A percentile compares a stretch with the other conserved stretches of the same genome.
Conservation (phyloP, 2,329 filamentous ascomycete species). For the Corniculantispora saksenae region DNA sequence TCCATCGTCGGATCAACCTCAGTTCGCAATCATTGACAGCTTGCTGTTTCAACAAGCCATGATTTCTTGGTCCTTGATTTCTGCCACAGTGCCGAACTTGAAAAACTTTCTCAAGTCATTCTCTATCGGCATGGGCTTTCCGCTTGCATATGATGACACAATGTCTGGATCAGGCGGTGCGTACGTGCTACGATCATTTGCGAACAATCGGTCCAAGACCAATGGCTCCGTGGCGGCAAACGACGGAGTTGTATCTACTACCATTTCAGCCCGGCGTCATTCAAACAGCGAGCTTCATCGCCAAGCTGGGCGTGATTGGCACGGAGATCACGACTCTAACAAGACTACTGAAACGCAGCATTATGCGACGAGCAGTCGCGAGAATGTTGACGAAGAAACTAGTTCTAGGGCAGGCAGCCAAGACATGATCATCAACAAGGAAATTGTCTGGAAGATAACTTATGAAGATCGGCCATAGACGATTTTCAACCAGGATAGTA, state of each 20-base stretch:
- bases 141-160: constrained; percentile 18
- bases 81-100: constrained; percentile 27
- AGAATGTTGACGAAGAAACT: constrained; percentile 11
- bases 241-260: not conserved
- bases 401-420: constrained; percentile 22
- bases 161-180: constrained; percentile 17
- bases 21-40: constrained; percentile 21
- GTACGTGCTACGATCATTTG: constrained; percentile 17
- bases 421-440: constrained; percentile 26
- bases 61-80: constrained; percentile 25
- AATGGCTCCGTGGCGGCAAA: not conserved
- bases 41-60: constrained; percentile 25
- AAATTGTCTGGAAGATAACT: constrained; percentile 22
- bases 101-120: constrained; percentile 27
- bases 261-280: not conserved
- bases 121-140: constrained; percentile 20
- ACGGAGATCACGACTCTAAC: not conserved
- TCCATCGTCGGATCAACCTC: constrained; percentile 18
- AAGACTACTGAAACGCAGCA: not conserved
- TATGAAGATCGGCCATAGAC: constrained; percentile 14
- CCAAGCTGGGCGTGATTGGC: not conserved
- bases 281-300: not conserved
- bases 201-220: constrained; percentile 15
- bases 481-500: not conserved
- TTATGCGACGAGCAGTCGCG: constrained; percentile 6